Base-by-base conservation (phyloP, 805 yeast genomes). In the Saccharomycopsis guyanensis region DNA sequence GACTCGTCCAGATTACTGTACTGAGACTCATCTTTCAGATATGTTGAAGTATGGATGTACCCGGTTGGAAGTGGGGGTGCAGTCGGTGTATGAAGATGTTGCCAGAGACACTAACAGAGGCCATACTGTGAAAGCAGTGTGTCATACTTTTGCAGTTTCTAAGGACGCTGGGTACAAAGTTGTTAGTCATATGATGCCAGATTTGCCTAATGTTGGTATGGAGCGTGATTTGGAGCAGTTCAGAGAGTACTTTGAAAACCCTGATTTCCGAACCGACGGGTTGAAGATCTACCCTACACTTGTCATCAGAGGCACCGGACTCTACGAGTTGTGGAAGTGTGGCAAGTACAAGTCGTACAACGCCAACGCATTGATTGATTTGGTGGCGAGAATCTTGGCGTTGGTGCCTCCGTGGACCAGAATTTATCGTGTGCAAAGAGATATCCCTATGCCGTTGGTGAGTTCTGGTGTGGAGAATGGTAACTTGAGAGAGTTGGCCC, bases 131-230 rank as follows among this genome's bases (percentile, higher is more conserved):
- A 83, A 82, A 62, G 80, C 97, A 1, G 98, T 93, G 7, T 86
- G 96, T 65, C 95, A 91, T 60, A 93, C 97, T 0, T 93, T 93
- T 69, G 86, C 86, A 1, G 78, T 84, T 39, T 95, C 97, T n/a
- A 93, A 93, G 62, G 98, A 93, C 65, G 91, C 98, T 1, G 98
- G 98, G 12, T 93, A 89, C 66, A 93, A 93, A 62, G 95, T 93
- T 45, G 98, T 93, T 20, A 81, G 95, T 54, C 98, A 93, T 67
- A 93, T 93, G 98, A 93, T 93, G 98, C 98, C 98, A 13, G 98
- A 93, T 70, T 72, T 93, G 57, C 98, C 98, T 15, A 93, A 93
- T 59, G 97, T 93, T 49, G 98, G 97, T 16, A 86, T 91, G 95
- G 98, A 93, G 66, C 77, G 98, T 62, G 98, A 93, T 62, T 69